Base-by-base conservation (phyloP, 345 rosid genomes). In the Ailanthus altissimus region DNA sequence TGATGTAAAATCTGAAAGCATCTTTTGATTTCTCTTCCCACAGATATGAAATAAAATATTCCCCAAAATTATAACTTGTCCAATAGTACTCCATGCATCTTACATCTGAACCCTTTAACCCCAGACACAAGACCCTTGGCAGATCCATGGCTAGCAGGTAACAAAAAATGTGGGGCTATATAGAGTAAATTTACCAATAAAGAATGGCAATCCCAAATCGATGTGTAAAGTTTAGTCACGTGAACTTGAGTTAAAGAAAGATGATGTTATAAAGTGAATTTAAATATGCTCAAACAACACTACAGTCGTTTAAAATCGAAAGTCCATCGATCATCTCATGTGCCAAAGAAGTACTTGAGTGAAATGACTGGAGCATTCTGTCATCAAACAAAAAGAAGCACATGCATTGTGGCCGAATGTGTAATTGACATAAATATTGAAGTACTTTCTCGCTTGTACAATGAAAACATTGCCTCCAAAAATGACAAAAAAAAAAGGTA, bases 401-500 rank as follows among this genome's bases (percentile, higher is more conserved):
- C 20, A 20, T 28, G 8, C 15, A 18, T 25, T 5, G 36, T 51
- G 46, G 6, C 28, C n/a, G 12, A 74, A 28, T 47, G 23, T 16
- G 38, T 26, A 25, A 15, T 26, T 28, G 21, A 67, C 72, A 25
- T 8, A 47, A 75, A 28, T 56, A 67, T 49, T 28, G 68, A 75
- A 74, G 59, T 42, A 45, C 56, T 46, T 45, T 23, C 54, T 7
- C 20, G 2, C 12, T 12, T 61, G 8, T 32, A 73, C 7, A 47
- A n/a, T 57, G 38, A 15, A 65, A 57, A 20, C 32, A n/a, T 18
- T 66, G 53, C 53, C 20, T 71, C 14, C 14, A 42, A 58, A 26
- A 15, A 43, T n/a, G 45, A 28, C 46, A 18, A 72, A 71, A 38
- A 62, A 79, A 72, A 71, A 38, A 62, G 77, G 74, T 38, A 60